Percentiles rank a stretch among this genome's conserved stretches.
Evolutionary conservation across 2,329 filamentous ascomycete species (phyloP).

Genomic region (Cercospora citrullina): DNA sequence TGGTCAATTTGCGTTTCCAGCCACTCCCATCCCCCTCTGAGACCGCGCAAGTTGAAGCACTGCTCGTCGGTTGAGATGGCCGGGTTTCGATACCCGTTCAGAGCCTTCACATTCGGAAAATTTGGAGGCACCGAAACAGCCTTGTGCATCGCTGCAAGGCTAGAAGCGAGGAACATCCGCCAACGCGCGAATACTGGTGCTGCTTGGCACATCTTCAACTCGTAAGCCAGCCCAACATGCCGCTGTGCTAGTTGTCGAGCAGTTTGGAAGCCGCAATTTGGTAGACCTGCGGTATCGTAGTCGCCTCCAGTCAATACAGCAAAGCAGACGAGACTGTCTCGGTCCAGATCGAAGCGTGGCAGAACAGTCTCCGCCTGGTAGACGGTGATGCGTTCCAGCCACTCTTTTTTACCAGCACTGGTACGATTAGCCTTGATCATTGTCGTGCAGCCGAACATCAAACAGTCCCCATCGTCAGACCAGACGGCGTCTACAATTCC

Average conservation of each 20-base stretch:
- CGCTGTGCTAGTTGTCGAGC: constrained; percentile 35
- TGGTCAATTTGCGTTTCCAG: constrained; percentile 38
- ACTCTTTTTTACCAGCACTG: constrained; percentile 43
- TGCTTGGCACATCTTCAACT: constrained; percentile 30
- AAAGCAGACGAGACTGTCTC: constrained; percentile 43
- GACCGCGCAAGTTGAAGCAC: constrained; percentile 33
- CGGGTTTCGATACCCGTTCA: constrained; percentile 43
- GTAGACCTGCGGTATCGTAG: constrained; percentile 42
- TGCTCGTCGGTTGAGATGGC: constrained; percentile 38
- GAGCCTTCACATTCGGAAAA: constrained; percentile 32
- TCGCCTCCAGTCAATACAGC: constrained; percentile 47
- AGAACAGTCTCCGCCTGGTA: constrained; percentile 37
- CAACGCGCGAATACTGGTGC: constrained; percentile 32
- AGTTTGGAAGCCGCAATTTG: constrained; percentile 39
- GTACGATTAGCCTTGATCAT: constrained; percentile 41
- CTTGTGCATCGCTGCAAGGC: not conserved
- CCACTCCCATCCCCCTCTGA: constrained; percentile 36
- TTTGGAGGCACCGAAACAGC: constrained; percentile 23
- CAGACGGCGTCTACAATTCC: constrained; percentile 53
- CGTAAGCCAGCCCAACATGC: constrained; percentile 39
- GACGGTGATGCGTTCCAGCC: constrained; percentile 35
- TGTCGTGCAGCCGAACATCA: constrained; percentile 51
- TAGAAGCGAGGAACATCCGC: not conserved
- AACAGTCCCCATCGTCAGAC: constrained; percentile 49
- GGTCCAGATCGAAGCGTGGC: constrained; percentile 36